Evolutionary conservation across 306 rosid genomes (phyloP).

Genomic region (Cajanus cajan): DNA sequence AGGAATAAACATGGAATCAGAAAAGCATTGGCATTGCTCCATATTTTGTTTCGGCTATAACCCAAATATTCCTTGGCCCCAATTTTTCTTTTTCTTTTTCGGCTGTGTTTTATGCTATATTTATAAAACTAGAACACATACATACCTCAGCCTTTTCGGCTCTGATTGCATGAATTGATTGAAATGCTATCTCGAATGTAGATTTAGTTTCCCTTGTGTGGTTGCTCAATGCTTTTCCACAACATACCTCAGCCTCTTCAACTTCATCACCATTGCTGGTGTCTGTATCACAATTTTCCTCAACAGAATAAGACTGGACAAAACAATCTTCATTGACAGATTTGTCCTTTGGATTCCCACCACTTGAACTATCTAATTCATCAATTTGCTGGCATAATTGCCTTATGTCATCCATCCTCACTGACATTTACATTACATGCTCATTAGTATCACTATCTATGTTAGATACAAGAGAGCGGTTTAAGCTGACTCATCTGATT

Average conservation of each 20-base stretch:
- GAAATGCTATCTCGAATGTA: conserved; percentile 54
- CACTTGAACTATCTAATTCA: conserved; percentile 55
- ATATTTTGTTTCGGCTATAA: neutral
- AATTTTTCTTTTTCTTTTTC: neutral
- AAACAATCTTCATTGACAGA: conserved; percentile 47
- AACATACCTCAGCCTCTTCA: conserved; percentile 38
- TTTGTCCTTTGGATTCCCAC: conserved; percentile 40
- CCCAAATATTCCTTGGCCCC: neutral
- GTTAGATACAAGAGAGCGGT: conserved; percentile 71
- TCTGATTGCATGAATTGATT: conserved; percentile 47
- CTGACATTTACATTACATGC: conserved; percentile 45
- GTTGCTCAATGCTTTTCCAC: conserved; percentile 26
- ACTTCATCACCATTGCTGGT: conserved; percentile 47
- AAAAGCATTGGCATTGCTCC: neutral
- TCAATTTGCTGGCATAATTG: conserved; percentile 62
- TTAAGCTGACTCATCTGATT: conserved; percentile 81
- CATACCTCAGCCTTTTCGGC: no score
- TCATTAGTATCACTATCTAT: conserved; percentile 56
- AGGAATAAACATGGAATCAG: neutral
- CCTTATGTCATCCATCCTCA: conserved; percentile 68
- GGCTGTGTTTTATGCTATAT: conserved; percentile 13
- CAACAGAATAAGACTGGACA: conserved; percentile 50
- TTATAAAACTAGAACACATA: no score
- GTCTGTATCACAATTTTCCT: conserved; percentile 52
- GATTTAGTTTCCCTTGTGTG: conserved; percentile 36